Conservation (phyloP, 345 rosid genomes). For the Dipteronia dyeriana region DNA sequence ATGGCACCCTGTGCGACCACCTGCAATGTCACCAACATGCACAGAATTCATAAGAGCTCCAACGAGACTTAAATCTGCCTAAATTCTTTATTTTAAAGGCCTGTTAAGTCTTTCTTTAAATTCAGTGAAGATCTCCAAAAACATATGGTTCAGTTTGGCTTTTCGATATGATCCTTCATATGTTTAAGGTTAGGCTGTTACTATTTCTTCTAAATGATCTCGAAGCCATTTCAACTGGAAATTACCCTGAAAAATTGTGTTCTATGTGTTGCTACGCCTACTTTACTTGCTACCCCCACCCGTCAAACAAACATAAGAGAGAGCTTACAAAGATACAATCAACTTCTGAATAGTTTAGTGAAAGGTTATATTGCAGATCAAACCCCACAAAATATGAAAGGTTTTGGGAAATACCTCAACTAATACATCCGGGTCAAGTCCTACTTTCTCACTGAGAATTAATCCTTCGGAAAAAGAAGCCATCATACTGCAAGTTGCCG, state of each 20-base stretch:
- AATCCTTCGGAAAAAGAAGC: conserved; percentile 89
- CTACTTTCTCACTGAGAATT: conserved; percentile 82
- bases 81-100: too few species aligned
- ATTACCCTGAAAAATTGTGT: too few species aligned
- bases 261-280: neutral
- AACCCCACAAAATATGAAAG: neutral
- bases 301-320: neutral
- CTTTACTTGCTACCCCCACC: neutral
- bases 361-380: neutral
- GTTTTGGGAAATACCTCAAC: conserved; percentile 60
- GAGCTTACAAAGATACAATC: neutral
- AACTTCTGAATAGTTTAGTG: neutral
- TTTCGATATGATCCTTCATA: neutral
- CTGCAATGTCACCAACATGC: conserved; percentile 39
- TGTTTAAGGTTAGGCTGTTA: neutral
- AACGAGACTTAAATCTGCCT: too few species aligned
- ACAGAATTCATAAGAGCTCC: neutral
- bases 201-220: neutral
- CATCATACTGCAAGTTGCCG: conserved; percentile 72
- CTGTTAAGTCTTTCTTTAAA: neutral
- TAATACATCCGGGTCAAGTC: conserved; percentile 75
- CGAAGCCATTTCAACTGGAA: neutral
- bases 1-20: conserved; percentile 89
- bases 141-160: neutral
- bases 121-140: neutral